Evolutionary conservation across 371 early-diverging fungal species (phyloP), one percentile per base, ranked within the genome.

Genomic region (Mortierella sp.): DNA sequence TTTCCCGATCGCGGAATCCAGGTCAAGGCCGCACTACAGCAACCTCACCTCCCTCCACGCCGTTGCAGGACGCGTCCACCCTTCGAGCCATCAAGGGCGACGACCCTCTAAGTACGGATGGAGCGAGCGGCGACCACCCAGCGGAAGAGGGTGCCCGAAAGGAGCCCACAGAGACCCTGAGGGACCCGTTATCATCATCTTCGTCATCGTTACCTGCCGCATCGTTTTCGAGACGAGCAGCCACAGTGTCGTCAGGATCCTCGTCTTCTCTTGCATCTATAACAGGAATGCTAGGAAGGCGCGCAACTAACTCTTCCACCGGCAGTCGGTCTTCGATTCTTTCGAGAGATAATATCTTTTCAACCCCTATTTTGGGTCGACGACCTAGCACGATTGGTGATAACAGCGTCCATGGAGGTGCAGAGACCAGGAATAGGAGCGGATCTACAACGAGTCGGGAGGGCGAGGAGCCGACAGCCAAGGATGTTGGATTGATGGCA

Each of bases 141-240:
- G n/a, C n/a, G n/a, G n/a, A 44, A 5, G 53, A 61, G 7, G 37
- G 54, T 14, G 28, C 10, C 3, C 25, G 45, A 1, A 59, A 37
- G 24, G 45, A 47, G 14, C 22, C 51, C n/a, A 0, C 53, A 39
- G 58, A 43, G 17, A 2, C 59, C 14, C 54, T 58, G 19, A 46
- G 54, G 9, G 70, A 63, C 50, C 61, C 69, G 14, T 37, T 54
- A 9, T 63, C 64, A 22, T 54, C 57, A 29, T 24, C 57, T 13
- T 14, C 59, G 1, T 43, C 65, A 1, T 19, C 61, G 10, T 53
- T 72, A 14, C 73, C 73, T 9, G 54, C 59, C 1, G 40, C 67
- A 0, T 72, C 73, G 2, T 72, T 72, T 46, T 72, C 73, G 3
- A 56, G 73, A 43, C 57, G 73, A 16, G 73, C 73, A 1, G 63